These are phyloP conservation scores for Volvox carteri DNA, from an alignment of 163 green algal genomes.

Conservation along the genomic window DNA sequence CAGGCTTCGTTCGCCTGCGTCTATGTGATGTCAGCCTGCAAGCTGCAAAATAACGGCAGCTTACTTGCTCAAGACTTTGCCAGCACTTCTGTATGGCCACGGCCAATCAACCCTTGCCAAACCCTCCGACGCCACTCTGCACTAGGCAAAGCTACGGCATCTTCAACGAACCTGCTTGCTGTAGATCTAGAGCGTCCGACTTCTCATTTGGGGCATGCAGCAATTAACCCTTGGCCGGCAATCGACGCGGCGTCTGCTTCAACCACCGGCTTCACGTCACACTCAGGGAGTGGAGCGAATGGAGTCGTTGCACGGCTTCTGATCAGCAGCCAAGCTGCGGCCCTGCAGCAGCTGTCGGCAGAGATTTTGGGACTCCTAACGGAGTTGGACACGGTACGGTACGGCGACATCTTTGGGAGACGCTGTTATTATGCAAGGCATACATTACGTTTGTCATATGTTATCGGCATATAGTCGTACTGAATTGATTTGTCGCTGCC, in stretches of 20 bases:
- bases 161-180: background rate
- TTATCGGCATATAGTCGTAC: too few relatives aligned
- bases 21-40: constrained; percentile 2
- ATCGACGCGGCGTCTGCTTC: background rate
- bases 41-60: background rate
- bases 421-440: too few relatives aligned
- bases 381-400: constrained; percentile 44
- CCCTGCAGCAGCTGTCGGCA: background rate
- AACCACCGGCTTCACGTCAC: background rate
- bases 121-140: background rate
- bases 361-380: constrained; percentile 6
- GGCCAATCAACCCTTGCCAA: background rate
- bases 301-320: background rate
- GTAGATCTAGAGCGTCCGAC: background rate
- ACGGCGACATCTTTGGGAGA: background rate
- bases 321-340: too few relatives aligned
- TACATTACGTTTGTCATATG: too few relatives aligned
- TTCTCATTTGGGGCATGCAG: background rate
- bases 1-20: background rate
- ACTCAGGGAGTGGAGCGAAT: background rate
- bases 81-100: background rate
- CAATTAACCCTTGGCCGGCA: background rate
- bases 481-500: too few relatives aligned
- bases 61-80: background rate
- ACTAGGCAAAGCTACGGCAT: background rate